Percentiles rank a stretch among this genome's conserved stretches.
Conservation (phyloP, 2,329 filamentous ascomycete species). For the Clonostachys solani region DNA sequence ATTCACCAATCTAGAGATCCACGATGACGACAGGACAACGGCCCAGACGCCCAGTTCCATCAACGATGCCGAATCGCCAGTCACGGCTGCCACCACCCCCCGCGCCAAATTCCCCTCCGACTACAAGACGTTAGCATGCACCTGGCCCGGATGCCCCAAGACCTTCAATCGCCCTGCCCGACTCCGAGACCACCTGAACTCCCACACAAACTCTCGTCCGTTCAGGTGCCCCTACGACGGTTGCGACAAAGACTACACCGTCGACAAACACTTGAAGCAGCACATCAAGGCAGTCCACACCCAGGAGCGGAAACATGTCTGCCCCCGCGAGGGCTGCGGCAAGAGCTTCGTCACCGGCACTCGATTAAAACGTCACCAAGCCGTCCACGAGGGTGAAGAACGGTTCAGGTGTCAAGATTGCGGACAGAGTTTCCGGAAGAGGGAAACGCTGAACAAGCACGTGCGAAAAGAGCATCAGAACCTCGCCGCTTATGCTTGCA, state of each 20-base stretch:
- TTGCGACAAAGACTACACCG: conserved; percentile 81
- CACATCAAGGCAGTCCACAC: conserved; percentile 82
- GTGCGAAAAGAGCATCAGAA: conserved; percentile 72
- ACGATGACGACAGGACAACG: conserved; percentile 18
- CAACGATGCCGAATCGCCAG: conserved; percentile 19
- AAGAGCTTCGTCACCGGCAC: conserved; percentile 82
- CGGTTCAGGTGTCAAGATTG: conserved; percentile 74
- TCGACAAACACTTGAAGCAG: conserved; percentile 80
- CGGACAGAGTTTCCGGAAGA: conserved; percentile 78
- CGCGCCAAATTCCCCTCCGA: conserved; percentile 60
- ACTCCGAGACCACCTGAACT: conserved; percentile 74
- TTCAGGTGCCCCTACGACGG: conserved; percentile 66
- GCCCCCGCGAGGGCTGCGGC: conserved; percentile 66
- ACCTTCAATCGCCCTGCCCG: conserved; percentile 84
- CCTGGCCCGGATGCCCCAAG: conserved; percentile 70
- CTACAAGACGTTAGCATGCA: conserved; percentile 74
- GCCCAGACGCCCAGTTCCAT: conserved; percentile 24
- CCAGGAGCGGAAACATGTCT: conserved; percentile 64
- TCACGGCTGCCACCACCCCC: conserved; percentile 31
- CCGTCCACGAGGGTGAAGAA: conserved; percentile 71
- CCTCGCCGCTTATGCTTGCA: conserved; percentile 68
- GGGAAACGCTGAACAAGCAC: conserved; percentile 80
- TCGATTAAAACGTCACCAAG: conserved; percentile 69
- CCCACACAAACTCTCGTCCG: conserved; percentile 80
- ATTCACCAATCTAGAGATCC: neutral